A percentile compares a stretch with the other conserved stretches of the same genome.
Evolutionary conservation across 1,284 basidiomycete genomes (phyloP).

Genomic region (Pascua guehoae): DNA sequence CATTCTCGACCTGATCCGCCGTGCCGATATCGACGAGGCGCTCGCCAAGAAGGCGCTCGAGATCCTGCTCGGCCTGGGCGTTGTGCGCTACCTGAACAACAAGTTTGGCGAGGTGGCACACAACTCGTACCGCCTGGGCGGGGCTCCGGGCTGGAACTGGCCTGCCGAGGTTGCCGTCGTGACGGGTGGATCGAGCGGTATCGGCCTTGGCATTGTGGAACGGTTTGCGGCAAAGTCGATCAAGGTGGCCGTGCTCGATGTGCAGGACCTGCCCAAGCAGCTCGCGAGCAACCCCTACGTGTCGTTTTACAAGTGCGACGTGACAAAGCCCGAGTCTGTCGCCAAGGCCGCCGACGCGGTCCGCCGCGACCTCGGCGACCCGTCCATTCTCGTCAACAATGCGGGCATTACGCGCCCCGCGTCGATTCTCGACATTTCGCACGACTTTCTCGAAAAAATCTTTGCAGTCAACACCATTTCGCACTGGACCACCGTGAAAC

Average conservation of each 20-base stretch:
- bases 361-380: constrained; percentile 8
- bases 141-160: constrained; percentile 10
- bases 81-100: constrained; percentile 1
- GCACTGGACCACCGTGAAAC: constrained; percentile 12
- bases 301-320: constrained; percentile 10
- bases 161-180: constrained; percentile 8
- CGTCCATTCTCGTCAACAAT: constrained; percentile 15
- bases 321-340: constrained; percentile 8
- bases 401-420: constrained; percentile 10
- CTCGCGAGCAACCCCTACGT: background rate
- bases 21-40: background rate
- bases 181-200: constrained; percentile 9
- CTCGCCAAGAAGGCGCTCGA: background rate
- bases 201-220: constrained; percentile 5
- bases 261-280: constrained; percentile 4
- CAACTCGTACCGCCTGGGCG: constrained; percentile 6
- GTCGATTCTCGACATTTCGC: constrained; percentile 11
- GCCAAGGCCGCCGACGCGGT: constrained; percentile 2
- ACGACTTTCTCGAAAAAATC: constrained; percentile 8
- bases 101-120: constrained; percentile 4
- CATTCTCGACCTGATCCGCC: background rate
- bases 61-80: constrained; percentile 3
- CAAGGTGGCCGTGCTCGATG: constrained; percentile 11
- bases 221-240: constrained; percentile 5
- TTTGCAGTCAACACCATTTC: constrained; percentile 14